phyloP scores from a whole-genome alignment of 306 rosid genomes.

The Pachyrhizus erosus region DNA sequence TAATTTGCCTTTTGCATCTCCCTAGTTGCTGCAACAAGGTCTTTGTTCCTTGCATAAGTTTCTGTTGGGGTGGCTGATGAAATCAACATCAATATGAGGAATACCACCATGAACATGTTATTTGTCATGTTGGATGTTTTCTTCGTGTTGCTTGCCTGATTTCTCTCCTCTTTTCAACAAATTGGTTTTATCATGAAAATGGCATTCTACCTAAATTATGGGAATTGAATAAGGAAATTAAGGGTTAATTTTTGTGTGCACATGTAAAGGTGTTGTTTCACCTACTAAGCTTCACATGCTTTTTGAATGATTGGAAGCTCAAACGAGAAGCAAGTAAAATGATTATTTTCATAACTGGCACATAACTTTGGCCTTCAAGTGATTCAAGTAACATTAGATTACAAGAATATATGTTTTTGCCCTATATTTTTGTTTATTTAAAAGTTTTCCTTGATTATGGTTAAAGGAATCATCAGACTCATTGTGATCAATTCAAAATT shows the following conservation, averaged over 20 bases:
- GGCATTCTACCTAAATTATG: not conserved
- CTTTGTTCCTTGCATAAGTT: slow-evolving; percentile 7
- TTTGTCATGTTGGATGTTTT: slow-evolving; percentile 36
- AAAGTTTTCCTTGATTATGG: not conserved
- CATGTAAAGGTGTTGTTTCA: slow-evolving; percentile 61
- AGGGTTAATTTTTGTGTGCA: not conserved
- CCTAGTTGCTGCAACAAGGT: slow-evolving; percentile 49
- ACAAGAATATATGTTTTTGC: not conserved
- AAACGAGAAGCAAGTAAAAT: not conserved
- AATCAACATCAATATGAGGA: slow-evolving; percentile 20
- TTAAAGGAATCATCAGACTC: not conserved
- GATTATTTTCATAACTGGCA: not conserved
- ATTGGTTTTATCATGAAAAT: slow-evolving; percentile 44
- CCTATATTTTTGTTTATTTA: not conserved
- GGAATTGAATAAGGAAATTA: slow-evolving; percentile 13
- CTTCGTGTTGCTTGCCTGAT: slow-evolving; percentile 2
- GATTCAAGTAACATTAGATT: not conserved
- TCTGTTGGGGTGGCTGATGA: slow-evolving; percentile 25
- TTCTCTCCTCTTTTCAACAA: slow-evolving; percentile 6
- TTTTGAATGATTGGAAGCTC: slow-evolving; percentile 41
- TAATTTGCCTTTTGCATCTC: slow-evolving; percentile 79
- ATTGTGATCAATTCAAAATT: too few relatives aligned
- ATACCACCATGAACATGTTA: not conserved
- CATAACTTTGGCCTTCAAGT: not conserved
- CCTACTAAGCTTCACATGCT: slow-evolving; percentile 57